A percentile compares a stretch with the other conserved stretches of the same genome.
Conservation (phyloP, 176 grass and related monocot genomes). For the Cenchrus purpureus region DNA sequence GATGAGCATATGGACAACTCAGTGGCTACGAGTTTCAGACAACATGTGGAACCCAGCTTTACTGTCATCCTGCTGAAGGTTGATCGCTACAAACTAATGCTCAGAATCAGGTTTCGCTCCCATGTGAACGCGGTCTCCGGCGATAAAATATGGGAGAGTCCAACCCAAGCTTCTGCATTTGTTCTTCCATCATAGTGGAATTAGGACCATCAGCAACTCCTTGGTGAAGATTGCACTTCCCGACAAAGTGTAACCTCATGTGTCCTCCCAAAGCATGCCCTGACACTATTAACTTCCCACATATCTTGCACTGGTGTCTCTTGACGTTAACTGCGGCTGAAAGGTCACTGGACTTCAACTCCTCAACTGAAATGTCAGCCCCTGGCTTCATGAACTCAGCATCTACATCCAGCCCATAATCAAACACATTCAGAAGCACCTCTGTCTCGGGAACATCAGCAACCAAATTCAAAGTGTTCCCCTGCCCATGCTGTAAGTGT, state of each 20-base stretch:
- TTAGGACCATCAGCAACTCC: not conserved
- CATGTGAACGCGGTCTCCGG: not conserved
- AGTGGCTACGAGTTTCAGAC: not conserved
- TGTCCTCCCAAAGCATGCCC: constrained; percentile 54
- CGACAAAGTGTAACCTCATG: constrained; percentile 31
- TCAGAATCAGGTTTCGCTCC: not conserved
- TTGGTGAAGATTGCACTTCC: not conserved
- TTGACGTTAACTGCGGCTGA: constrained; percentile 31
- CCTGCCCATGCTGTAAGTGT: not conserved
- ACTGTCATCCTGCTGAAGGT: constrained; percentile 18
- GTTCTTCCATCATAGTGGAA: constrained; percentile 23
- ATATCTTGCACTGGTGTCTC: constrained; percentile 38
- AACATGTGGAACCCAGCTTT: not conserved
- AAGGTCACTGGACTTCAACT: constrained; percentile 12
- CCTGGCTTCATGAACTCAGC: constrained; percentile 14
- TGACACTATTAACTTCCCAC: constrained; percentile 49
- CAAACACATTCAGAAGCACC: constrained; percentile 33
- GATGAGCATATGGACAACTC: not conserved
- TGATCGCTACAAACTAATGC: not conserved
- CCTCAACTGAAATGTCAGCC: constrained; percentile 14
- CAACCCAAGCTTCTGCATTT: constrained; percentile 19
- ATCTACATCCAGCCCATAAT: constrained; percentile 14
- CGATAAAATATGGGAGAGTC: constrained; percentile 11
- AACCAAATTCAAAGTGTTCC: constrained; percentile 36
- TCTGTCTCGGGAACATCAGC: constrained; percentile 12